Percentiles rank a stretch among this genome's conserved stretches.
Evolutionary conservation across 768 basidiomycete genomes (phyloP).

Genomic region (Pulveroboletus sp.): DNA sequence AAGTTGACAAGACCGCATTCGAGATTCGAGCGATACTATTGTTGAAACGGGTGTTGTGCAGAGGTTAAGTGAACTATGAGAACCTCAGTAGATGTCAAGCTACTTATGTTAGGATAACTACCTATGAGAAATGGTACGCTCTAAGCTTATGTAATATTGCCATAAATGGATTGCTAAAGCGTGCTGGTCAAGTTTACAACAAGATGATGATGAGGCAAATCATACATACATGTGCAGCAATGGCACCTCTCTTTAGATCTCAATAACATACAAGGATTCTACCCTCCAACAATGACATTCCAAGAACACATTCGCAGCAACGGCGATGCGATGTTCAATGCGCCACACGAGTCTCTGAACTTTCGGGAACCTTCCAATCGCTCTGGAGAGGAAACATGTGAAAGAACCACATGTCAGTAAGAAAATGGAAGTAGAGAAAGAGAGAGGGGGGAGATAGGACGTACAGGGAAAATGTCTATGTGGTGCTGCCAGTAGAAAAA

Average conservation of each 20-base stretch:
- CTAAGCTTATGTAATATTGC: too few relatives aligned
- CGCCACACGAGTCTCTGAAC: neutral
- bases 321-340: neutral
- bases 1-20: too few relatives aligned
- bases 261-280: neutral
- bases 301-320: neutral
- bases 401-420: neutral
- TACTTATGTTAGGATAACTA: too few relatives aligned
- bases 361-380: constrained; percentile 1
- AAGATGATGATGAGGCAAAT: neutral
- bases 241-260: neutral
- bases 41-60: too few relatives aligned
- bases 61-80: too few relatives aligned
- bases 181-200: too few relatives aligned
- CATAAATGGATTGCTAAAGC: too few relatives aligned
- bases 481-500: constrained; percentile 20
- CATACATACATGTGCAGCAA: neutral
- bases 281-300: neutral
- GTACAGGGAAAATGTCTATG: constrained; percentile 18
- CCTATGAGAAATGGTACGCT: too few relatives aligned
- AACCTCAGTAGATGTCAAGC: too few relatives aligned
- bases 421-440: too few relatives aligned
- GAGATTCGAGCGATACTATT: neutral
- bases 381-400: neutral
- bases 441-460: neutral